Base-by-base conservation (phyloP, 139 green algal species). In the Ettlia oleoabundans region DNA sequence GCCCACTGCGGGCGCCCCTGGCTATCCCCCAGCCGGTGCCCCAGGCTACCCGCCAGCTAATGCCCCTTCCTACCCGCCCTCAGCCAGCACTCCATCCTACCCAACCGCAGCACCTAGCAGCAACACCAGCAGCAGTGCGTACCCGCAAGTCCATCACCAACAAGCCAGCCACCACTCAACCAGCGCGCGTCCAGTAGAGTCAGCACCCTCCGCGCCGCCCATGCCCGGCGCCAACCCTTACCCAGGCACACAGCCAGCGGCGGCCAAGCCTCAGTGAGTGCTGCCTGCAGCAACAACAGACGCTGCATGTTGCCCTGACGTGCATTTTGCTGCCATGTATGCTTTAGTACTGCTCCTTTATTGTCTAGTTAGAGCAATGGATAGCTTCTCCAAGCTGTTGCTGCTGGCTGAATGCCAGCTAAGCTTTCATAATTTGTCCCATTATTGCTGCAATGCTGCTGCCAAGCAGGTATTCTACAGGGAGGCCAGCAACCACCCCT, bases 1-100 rank as follows among this genome's bases (percentile, higher is more conserved):
- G 38, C 74, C 52, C n/a, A n/a, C n/a, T n/a, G n/a, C n/a, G 15
- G 33, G 24, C 13, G 26, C 24, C 53, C 73, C 55, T 19, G 53
- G 33, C 35, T 51, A 78, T 21, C 53, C 35, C 10, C 53, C 53
- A 52, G 30, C 73, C 6, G n/a, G 22, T 2, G 76, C 52, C 5
- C 53, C 76, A 28, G 61, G 61, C 40, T 82, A 82, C 76, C 76
- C 76, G 6, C 61, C 75, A 8, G 43, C 53, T 18, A 58, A 18
- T 22, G 41, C 32, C 28, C 47, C 33, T 28, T 28, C 41, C 42
- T 38, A 58, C 55, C 55, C 55, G 18, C 55, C 47, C 13, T 58
- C 47, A 58, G 47, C 32, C 64, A 40, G 32, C 32, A 6, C 37
- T 26, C 35, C 67, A 52, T 33, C 32, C 32, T 40, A 58, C 15